Conservation (phyloP, 345 rosid genomes). For the Brassica incana region DNA sequence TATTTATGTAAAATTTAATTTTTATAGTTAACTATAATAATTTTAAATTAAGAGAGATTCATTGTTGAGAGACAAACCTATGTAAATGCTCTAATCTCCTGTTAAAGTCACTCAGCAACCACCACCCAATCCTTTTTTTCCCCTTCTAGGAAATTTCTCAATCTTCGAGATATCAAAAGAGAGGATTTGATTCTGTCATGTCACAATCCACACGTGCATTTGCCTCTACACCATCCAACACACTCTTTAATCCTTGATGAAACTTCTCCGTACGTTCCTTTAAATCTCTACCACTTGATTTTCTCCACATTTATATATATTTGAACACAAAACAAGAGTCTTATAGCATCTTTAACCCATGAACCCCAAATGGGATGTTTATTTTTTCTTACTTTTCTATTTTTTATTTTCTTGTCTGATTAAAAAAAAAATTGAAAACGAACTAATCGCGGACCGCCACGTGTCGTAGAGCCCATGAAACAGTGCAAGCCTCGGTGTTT, state of each 20-base stretch:
- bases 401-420: too few relatives aligned
- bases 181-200: slow-evolving; percentile 32
- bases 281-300: slow-evolving; percentile 21
- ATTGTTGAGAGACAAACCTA: too few relatives aligned
- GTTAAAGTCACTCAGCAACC: slow-evolving; percentile 11
- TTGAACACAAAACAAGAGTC: slow-evolving; percentile 9
- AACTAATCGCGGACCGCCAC: too few relatives aligned
- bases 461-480: too few relatives aligned
- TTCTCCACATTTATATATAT: slow-evolving; percentile 8
- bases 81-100: background rate
- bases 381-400: too few relatives aligned
- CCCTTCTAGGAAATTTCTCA: slow-evolving; percentile 31
- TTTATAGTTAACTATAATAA: too few relatives aligned
- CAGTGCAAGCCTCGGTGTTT: too few relatives aligned
- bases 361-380: too few relatives aligned
- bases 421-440: too few relatives aligned
- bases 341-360: too few relatives aligned
- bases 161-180: background rate
- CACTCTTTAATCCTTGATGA: slow-evolving; percentile 32
- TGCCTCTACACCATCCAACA: slow-evolving; percentile 46
- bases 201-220: slow-evolving; percentile 38
- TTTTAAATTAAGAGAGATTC: too few relatives aligned
- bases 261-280: slow-evolving; percentile 38
- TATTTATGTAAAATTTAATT: too few relatives aligned
- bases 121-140: slow-evolving; percentile 4